Base-by-base conservation (phyloP, 768 basidiomycete species). In the Paxillus ammoniavirescens region DNA sequence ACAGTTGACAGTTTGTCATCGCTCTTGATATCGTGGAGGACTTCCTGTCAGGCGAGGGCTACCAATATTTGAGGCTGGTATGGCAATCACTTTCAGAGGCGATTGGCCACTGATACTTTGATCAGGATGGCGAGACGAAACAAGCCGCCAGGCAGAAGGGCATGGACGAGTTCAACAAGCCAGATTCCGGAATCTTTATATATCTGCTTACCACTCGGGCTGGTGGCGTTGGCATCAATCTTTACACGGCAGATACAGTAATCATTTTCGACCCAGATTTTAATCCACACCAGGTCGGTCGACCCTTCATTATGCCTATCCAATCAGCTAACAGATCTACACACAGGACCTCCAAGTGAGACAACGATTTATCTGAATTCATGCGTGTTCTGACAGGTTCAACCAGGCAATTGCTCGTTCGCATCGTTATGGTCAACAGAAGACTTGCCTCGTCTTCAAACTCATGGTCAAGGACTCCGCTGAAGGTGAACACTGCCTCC, bases 231-330 rank as follows among this genome's bases (percentile, higher is more conserved):
- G 92, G 91, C 49, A 89, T 98, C 68, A 98, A 98, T 67, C 81
- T 93, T 30, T 81, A 88, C 75, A 90, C 86, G 8, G 95, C 96
- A 17, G 96, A 98, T 67, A 96, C 94, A 0, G 93, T 95, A 28
- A 88, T 93, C 42, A 86, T 93, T 50, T 91, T 87, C 61, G 96
- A 99, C 65, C 93, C 94, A 0, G 97, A 99, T 73, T 99, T 94
- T 70, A 99, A 99, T 64, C 96, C 96, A n/a, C 93, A 97, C 72
- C 89, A 89, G 78, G 88, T 87, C 44, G 26, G 79, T 68, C 14
- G 37, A 45, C n/a, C 4, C 9, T 37, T 30, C 47, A 36, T 30
- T 38, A 26, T 38, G 47, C 36, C 49, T 42, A 9, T 44, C 7
- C 37, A 57, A 59, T 38, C 55, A 9, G n/a, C 55, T 63, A 13